Percentiles rank a stretch among this genome's conserved stretches.
These are phyloP conservation scores for Samsoniella hepiali DNA, from an alignment of 2,329 filamentous ascomycete genomes.

Conservation along the genomic window DNA sequence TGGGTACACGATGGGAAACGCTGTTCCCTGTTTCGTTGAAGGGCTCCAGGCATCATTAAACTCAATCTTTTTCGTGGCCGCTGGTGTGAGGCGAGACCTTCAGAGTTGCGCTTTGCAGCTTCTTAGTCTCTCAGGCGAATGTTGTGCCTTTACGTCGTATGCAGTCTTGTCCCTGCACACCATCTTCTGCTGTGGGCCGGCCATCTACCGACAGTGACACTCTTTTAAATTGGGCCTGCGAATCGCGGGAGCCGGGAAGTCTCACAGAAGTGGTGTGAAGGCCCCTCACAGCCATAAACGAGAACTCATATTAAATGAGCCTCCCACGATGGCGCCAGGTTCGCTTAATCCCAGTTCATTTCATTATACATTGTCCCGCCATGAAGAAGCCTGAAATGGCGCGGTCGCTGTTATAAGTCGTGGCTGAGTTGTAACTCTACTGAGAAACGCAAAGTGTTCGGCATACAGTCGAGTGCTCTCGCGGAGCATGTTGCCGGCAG, in stretches of 20 bases:
- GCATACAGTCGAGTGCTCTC: no score
- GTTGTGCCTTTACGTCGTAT: not conserved
- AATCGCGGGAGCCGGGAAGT: slow-evolving; percentile 13
- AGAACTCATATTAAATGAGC: no score
- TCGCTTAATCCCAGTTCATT: no score
- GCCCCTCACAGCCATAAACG: slow-evolving; percentile 1
- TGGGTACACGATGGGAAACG: not conserved
- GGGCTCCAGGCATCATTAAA: not conserved
- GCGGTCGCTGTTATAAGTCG: no score
- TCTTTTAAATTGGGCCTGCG: not conserved
- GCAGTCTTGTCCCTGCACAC: not conserved
- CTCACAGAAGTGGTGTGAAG: slow-evolving; percentile 7
- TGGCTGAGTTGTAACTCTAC: no score
- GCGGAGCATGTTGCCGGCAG: not conserved
- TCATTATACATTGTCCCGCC: no score
- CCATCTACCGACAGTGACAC: not conserved
- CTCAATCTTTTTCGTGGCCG: not conserved
- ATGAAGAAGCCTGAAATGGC: no score
- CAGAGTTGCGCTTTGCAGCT: not conserved
- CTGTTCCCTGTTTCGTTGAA: not conserved
- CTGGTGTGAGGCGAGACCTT: not conserved
- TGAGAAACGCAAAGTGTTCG: no score
- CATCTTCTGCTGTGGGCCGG: not conserved
- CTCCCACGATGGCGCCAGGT: no score
- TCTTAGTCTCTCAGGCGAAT: not conserved